A percentile compares a stretch with the other conserved stretches of the same genome.
Evolutionary conservation across 192 early-diverging fungal genomes (phyloP).

Genomic region (Haplosporangium gracile): DNA sequence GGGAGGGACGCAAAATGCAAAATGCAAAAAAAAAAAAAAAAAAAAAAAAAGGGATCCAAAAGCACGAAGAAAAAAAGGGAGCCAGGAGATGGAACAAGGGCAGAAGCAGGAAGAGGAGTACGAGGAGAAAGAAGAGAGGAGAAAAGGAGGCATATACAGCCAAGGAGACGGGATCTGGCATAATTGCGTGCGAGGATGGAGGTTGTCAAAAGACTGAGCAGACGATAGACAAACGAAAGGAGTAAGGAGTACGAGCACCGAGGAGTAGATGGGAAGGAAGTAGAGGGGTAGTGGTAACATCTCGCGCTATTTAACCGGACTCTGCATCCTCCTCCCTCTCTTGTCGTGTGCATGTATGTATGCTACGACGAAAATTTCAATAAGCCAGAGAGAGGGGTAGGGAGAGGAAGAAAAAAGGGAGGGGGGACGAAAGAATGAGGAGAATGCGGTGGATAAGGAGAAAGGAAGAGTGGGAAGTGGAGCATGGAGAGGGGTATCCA

Average conservation of each 20-base stretch:
- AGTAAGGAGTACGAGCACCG: not conserved
- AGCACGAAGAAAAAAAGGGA: not conserved
- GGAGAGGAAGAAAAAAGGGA: not conserved
- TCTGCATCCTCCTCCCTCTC: not conserved
- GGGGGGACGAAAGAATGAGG: not conserved
- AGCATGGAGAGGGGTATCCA: too few species aligned
- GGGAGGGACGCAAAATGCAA: not conserved
- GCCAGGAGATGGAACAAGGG: constrained; percentile 5
- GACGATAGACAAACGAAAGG: not conserved
- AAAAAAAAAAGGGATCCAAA: not conserved
- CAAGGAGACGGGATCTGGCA: not conserved
- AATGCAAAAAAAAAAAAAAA: not conserved
- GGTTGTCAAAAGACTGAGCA: not conserved
- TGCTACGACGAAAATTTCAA: not conserved
- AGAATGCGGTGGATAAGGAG: not conserved
- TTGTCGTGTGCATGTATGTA: not conserved
- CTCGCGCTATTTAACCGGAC: not conserved
- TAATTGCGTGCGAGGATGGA: not conserved
- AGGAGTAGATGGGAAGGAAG: not conserved
- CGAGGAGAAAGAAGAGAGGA: not conserved
- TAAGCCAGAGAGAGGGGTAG: not conserved
- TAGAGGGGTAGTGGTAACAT: not conserved
- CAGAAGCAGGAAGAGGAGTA: not conserved
- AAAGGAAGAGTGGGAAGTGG: not conserved
- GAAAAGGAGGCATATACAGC: not conserved